phyloP scores from a whole-genome alignment of 2,329 filamentous ascomycete species.

The Dendryphion nanum region DNA sequence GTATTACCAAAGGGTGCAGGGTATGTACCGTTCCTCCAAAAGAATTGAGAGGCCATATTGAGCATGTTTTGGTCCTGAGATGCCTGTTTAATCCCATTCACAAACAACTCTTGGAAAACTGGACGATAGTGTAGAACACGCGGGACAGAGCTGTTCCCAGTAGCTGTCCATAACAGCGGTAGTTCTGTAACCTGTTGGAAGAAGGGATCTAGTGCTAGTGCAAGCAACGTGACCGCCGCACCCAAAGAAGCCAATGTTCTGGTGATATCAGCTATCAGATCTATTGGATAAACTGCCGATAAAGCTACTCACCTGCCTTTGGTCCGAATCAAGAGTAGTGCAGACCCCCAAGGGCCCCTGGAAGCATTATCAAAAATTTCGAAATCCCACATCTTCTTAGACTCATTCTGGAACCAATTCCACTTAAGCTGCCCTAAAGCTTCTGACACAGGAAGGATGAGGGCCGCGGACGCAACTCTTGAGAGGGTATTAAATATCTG shows the following conservation, averaged over 20 bases:
- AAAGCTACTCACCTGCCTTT: constrained; percentile 11
- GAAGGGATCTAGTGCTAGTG: constrained; percentile 19
- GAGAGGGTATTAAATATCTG: constrained; percentile 25
- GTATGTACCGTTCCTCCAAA: constrained; percentile 19
- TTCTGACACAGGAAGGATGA: constrained; percentile 27
- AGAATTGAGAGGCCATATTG: no score
- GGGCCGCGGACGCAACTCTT: constrained; percentile 25
- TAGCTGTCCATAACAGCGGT: constrained; percentile 17
- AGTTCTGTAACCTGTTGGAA: constrained; percentile 23
- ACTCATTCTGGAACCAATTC: constrained; percentile 30
- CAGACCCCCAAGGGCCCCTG: constrained; percentile 15
- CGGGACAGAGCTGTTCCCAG: constrained; percentile 13
- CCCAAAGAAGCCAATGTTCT: constrained; percentile 17
- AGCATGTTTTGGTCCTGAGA: no score
- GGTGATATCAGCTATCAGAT: constrained; percentile 7
- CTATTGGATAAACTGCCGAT: constrained; percentile 9
- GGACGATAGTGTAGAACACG: background rate
- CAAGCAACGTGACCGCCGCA: constrained; percentile 16
- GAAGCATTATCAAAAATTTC: constrained; percentile 25
- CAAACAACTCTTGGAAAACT: no score
- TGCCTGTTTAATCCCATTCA: no score
- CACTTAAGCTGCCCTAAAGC: constrained; percentile 36
- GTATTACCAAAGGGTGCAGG: constrained; percentile 9
- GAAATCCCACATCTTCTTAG: constrained; percentile 24
- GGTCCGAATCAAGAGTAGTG: constrained; percentile 13